A percentile compares a stretch with the other conserved stretches of the same genome.
phyloP scores from a whole-genome alignment of 345 rosid species.

The Camelina laxa region DNA sequence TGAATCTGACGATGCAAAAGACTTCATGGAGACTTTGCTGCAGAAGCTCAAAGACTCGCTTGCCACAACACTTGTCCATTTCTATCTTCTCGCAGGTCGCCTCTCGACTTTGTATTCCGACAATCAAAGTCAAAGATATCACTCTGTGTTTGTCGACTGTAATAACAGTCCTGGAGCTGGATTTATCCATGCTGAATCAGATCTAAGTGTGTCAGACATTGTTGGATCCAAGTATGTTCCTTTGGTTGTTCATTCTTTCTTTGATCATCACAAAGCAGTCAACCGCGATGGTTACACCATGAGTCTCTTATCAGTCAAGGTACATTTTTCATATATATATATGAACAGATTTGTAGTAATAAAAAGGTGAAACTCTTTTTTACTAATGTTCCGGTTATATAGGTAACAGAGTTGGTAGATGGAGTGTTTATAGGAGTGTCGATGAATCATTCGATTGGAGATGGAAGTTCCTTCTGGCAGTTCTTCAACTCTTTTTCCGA shows the following conservation, averaged over 20 bases:
- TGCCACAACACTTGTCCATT: slow-evolving; percentile 59
- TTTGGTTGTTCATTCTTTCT: slow-evolving; percentile 59
- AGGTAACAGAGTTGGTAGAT: slow-evolving; percentile 70
- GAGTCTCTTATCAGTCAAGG: slow-evolving; percentile 65
- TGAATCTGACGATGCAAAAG: slow-evolving; percentile 25
- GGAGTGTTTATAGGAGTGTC: slow-evolving; percentile 77
- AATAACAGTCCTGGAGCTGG: slow-evolving; percentile 64
- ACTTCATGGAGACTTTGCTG: slow-evolving; percentile 49
- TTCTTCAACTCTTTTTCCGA: slow-evolving; percentile 72
- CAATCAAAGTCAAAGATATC: slow-evolving; percentile 42
- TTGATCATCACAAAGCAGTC: slow-evolving; percentile 66
- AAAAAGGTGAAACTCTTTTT: too few relatives aligned
- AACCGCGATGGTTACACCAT: slow-evolving; percentile 62
- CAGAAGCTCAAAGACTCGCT: slow-evolving; percentile 58
- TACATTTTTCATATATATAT: background rate
- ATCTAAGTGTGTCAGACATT: slow-evolving; percentile 53
- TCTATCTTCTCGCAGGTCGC: slow-evolving; percentile 72
- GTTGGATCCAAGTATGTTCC: slow-evolving; percentile 62
- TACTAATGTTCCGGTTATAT: background rate
- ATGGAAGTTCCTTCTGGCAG: slow-evolving; percentile 75
- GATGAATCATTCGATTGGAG: slow-evolving; percentile 64
- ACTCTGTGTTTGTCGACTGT: slow-evolving; percentile 55
- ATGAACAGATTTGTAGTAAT: background rate
- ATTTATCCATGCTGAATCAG: slow-evolving; percentile 50
- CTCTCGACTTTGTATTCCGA: slow-evolving; percentile 40